phyloP scores from a whole-genome alignment of 352 stramenopile species.

The Phytophthora citricola region DNA sequence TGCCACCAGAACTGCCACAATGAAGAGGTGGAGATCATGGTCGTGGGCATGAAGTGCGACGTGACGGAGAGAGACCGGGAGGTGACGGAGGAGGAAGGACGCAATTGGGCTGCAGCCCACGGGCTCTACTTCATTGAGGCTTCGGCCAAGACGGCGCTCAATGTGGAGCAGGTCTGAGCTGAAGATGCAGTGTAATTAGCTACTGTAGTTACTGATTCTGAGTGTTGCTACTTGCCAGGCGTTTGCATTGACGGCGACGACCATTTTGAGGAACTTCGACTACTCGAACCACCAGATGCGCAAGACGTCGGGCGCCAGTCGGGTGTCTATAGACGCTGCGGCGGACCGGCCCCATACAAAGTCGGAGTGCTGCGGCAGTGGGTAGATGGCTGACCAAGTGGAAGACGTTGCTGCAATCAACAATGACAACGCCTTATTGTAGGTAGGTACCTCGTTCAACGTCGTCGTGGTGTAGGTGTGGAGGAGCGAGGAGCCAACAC shows the following conservation, averaged over 20 bases:
- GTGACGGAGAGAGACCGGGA: constrained; percentile 59
- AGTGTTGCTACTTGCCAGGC: constrained; percentile 38
- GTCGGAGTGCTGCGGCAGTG: constrained; percentile 48
- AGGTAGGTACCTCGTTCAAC: constrained; percentile 29
- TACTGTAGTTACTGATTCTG: no score
- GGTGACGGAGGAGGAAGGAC: constrained; percentile 74
- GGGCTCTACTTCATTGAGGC: constrained; percentile 88
- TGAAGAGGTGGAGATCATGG: constrained; percentile 84
- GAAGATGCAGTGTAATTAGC: no score
- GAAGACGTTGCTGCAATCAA: background rate
- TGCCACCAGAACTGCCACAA: constrained; percentile 89
- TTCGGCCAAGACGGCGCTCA: constrained; percentile 81
- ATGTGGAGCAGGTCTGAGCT: constrained; percentile 73
- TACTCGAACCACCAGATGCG: constrained; percentile 66
- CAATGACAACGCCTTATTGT: background rate
- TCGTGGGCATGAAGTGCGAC: constrained; percentile 89
- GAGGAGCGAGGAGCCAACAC: background rate
- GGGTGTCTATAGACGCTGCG: constrained; percentile 50
- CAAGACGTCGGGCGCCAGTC: constrained; percentile 44
- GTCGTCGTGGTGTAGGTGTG: constrained; percentile 1
- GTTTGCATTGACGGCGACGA: constrained; percentile 73
- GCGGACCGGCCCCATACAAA: constrained; percentile 28
- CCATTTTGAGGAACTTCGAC: constrained; percentile 83
- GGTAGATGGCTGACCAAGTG: constrained; percentile 11
- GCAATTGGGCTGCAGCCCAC: constrained; percentile 62